These are phyloP conservation scores for Pichia sorboxylosa DNA, from an alignment of 1,139 yeast genomes.

Conservation along the genomic window DNA sequence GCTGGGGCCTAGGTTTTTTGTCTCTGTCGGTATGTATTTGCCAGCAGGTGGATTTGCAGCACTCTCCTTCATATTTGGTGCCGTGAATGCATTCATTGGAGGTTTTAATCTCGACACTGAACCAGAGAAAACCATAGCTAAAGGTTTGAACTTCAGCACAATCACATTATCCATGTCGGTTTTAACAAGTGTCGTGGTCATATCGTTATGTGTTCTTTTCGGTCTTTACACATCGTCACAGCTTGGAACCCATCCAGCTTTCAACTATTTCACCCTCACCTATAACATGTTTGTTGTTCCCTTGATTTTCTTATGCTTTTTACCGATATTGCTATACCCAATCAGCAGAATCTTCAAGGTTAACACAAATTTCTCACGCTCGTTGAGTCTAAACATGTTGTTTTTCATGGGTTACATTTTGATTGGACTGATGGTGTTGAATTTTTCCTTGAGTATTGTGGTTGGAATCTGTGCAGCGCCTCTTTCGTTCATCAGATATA, in stretches of 20 bases:
- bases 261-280: conserved; percentile 2
- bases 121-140: conserved; percentile 9
- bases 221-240: conserved; percentile 12
- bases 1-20: conserved; percentile 68
- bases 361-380: conserved; percentile 24
- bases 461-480: conserved; percentile 65
- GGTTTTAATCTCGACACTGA: conserved; percentile 20
- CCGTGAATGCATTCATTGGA: conserved; percentile 48
- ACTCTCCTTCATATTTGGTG: conserved; percentile 56
- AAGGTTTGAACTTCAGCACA: conserved; percentile 6
- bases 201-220: conserved; percentile 10
- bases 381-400: conserved; percentile 28
- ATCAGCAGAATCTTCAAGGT: conserved; percentile 3
- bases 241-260: conserved; percentile 1
- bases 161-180: conserved; percentile 15
- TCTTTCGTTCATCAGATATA: conserved; percentile 50
- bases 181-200: conserved; percentile 9
- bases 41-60: conserved; percentile 77
- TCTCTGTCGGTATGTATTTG: conserved; percentile 85
- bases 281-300: conserved; percentile 6
- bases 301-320: neutral
- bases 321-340: conserved; percentile 9
- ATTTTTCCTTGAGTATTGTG: conserved; percentile 68
- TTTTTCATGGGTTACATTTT: conserved; percentile 53
- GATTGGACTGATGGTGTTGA: conserved; percentile 67